Conservation (phyloP, 768 basidiomycete species). For the Filobasidium wieringae region DNA sequence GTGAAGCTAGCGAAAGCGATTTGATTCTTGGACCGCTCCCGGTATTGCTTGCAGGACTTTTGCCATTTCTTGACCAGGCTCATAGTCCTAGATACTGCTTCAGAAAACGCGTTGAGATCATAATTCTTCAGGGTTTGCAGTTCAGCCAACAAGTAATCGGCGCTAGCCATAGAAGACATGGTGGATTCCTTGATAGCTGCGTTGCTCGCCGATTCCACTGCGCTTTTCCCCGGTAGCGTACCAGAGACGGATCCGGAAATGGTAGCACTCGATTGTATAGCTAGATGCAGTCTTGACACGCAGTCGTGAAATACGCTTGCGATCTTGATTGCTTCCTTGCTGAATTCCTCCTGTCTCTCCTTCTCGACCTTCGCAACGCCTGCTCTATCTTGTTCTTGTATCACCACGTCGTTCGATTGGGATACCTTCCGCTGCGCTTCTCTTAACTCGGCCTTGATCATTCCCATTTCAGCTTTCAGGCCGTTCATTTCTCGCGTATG, state of each 20-base stretch:
- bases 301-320: constrained; percentile 34
- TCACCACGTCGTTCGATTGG: constrained; percentile 7
- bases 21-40: constrained; percentile 90
- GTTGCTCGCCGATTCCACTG: not conserved
- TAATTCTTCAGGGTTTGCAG: constrained; percentile 42
- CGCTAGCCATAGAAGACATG: constrained; percentile 8
- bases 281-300: constrained; percentile 24
- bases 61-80: constrained; percentile 76
- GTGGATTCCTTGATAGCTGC: constrained; percentile 7
- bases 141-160: constrained; percentile 16
- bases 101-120: constrained; percentile 74
- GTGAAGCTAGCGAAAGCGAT: constrained; percentile 92
- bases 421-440: constrained; percentile 25
- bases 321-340: constrained; percentile 31
- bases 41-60: constrained; percentile 90
- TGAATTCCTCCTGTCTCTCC: constrained; percentile 22
- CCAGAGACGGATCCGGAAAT: constrained; percentile 23
- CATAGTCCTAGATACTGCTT: constrained; percentile 66
- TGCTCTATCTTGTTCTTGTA: constrained; percentile 27
- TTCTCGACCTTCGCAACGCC: constrained; percentile 18
- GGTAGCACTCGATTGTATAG: constrained; percentile 32
- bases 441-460: constrained; percentile 32
- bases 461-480: constrained; percentile 60
- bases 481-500: constrained; percentile 42
- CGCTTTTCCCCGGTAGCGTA: not conserved